Percentiles rank a stretch among this genome's conserved stretches.
These are phyloP conservation scores for Sarocladiaceae sp. DNA, from an alignment of 2,329 filamentous ascomycete species.

Conservation along the genomic window DNA sequence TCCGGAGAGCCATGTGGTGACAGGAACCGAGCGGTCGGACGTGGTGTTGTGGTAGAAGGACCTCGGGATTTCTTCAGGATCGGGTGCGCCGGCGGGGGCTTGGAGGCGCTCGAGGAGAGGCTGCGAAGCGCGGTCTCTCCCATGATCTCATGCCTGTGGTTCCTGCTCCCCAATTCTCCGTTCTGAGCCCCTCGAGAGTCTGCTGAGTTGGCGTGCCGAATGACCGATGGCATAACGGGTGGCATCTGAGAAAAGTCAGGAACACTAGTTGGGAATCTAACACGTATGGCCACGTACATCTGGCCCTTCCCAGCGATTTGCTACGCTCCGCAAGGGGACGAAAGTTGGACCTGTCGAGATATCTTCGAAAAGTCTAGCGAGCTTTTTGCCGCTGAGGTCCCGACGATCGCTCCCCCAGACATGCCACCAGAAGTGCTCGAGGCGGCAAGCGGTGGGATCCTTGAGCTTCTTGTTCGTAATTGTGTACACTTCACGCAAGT, in stretches of 20 bases:
- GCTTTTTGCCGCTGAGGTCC: slow-evolving; percentile 42
- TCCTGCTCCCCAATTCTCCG: not conserved
- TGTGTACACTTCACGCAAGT: slow-evolving; percentile 44
- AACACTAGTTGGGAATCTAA: not conserved
- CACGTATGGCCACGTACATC: slow-evolving; percentile 30
- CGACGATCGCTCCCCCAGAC: slow-evolving; percentile 55
- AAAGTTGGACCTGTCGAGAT: slow-evolving; percentile 53
- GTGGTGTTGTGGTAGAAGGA: slow-evolving; percentile 45
- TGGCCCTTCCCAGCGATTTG: slow-evolving; percentile 46
- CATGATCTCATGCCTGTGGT: not conserved
- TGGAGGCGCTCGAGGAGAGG: slow-evolving; percentile 34
- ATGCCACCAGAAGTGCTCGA: slow-evolving; percentile 63
- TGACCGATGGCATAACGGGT: slow-evolving; percentile 10
- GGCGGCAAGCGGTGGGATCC: slow-evolving; percentile 55
- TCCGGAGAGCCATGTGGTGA: slow-evolving; percentile 45
- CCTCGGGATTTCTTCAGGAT: slow-evolving; percentile 55
- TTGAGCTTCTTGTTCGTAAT: slow-evolving; percentile 51
- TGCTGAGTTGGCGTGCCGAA: slow-evolving; percentile 3
- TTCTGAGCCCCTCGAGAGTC: not conserved
- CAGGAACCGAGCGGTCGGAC: slow-evolving; percentile 56
- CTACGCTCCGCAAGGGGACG: slow-evolving; percentile 47
- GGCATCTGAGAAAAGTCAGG: slow-evolving; percentile 6
- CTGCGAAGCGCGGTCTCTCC: not conserved
- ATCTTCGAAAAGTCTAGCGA: slow-evolving; percentile 50
- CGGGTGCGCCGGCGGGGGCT: slow-evolving; percentile 44